Conservation (phyloP, 345 rosid species). For the Pugionium cornutum region DNA sequence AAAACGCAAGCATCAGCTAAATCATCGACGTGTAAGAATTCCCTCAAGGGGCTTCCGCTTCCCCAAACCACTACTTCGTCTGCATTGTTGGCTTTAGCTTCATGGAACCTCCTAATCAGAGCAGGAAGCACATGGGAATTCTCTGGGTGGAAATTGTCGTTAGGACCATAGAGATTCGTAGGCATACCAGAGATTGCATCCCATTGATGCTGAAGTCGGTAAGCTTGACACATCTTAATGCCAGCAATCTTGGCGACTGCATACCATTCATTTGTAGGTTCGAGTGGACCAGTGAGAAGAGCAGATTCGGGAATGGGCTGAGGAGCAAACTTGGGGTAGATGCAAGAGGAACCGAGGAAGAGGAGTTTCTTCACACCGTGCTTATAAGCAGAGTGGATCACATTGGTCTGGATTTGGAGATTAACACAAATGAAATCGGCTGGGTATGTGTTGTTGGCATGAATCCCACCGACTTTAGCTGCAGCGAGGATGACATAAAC, state of each 20-base stretch:
- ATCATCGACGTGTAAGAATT: slow-evolving; percentile 95
- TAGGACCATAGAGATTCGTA: slow-evolving; percentile 83
- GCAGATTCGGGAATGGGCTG: slow-evolving; percentile 87
- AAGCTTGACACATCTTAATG: slow-evolving; percentile 95
- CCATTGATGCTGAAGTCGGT: slow-evolving; percentile 71
- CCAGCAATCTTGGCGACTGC: slow-evolving; percentile 91
- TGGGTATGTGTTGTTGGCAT: slow-evolving; percentile 93
- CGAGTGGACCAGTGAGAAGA: slow-evolving; percentile 75
- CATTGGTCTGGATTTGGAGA: slow-evolving; percentile 94
- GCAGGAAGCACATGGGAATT: slow-evolving; percentile 96
- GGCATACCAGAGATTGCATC: slow-evolving; percentile 95
- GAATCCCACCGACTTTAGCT: slow-evolving; percentile 96
- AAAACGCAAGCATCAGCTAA: slow-evolving; percentile 85
- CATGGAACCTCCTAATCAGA: slow-evolving; percentile 82
- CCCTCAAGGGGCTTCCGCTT: slow-evolving; percentile 86
- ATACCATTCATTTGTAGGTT: slow-evolving; percentile 97
- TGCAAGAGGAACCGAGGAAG: slow-evolving; percentile 93
- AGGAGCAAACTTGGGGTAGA: slow-evolving; percentile 90
- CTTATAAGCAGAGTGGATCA: slow-evolving; percentile 70
- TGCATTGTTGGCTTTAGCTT: slow-evolving; percentile 67
- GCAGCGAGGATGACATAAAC: slow-evolving; percentile 77
- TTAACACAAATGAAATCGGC: slow-evolving; percentile 91
- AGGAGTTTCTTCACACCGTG: slow-evolving; percentile 73
- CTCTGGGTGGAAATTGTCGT: slow-evolving; percentile 89
- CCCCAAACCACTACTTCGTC: slow-evolving; percentile 98